Evolutionary conservation across 2,329 filamentous ascomycete genomes (phyloP).

Genomic region (Pleoardoris graminearum): DNA sequence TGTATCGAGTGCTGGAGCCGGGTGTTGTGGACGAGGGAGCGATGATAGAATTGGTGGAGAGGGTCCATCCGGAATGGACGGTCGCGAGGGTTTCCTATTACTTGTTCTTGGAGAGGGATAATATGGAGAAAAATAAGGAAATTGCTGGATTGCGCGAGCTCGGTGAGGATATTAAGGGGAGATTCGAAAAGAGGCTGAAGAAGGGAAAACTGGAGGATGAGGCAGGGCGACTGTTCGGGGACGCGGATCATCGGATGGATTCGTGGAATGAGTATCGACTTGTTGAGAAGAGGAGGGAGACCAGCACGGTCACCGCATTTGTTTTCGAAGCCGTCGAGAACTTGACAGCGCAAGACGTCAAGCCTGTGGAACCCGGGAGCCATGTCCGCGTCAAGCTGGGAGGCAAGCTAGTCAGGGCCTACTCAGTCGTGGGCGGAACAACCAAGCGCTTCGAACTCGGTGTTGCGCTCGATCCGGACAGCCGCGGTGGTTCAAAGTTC

Average conservation of each 20-base stretch:
- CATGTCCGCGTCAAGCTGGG: slow-evolving; percentile 63
- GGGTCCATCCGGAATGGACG: slow-evolving; percentile 63
- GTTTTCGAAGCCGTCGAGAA: slow-evolving; percentile 53
- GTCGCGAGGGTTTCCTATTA: slow-evolving; percentile 66
- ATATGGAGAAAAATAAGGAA: slow-evolving; percentile 53
- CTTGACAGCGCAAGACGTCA: slow-evolving; percentile 33
- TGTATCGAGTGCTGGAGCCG: slow-evolving; percentile 63
- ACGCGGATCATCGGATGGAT: slow-evolving; percentile 33
- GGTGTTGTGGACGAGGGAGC: slow-evolving; percentile 62
- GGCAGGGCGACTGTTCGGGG: slow-evolving; percentile 31
- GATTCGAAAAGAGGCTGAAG: slow-evolving; percentile 59
- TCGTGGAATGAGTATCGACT: slow-evolving; percentile 49
- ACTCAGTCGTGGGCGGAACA: slow-evolving; percentile 62
- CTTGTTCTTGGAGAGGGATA: slow-evolving; percentile 58
- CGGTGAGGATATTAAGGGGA: slow-evolving; percentile 52
- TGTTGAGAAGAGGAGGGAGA: slow-evolving; percentile 56
- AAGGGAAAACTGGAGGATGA: slow-evolving; percentile 47
- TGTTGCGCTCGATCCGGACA: slow-evolving; percentile 58
- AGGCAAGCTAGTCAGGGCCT: slow-evolving; percentile 60
- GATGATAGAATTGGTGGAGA: slow-evolving; percentile 58
- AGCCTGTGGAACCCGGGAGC: slow-evolving; percentile 51
- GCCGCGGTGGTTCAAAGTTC: slow-evolving; percentile 64
- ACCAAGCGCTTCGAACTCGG: slow-evolving; percentile 60
- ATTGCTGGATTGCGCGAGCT: slow-evolving; percentile 52
- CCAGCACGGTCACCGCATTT: slow-evolving; percentile 56